Conservation (phyloP, 2,329 filamentous ascomycete genomes). For the Colletotrichum sp. region DNA sequence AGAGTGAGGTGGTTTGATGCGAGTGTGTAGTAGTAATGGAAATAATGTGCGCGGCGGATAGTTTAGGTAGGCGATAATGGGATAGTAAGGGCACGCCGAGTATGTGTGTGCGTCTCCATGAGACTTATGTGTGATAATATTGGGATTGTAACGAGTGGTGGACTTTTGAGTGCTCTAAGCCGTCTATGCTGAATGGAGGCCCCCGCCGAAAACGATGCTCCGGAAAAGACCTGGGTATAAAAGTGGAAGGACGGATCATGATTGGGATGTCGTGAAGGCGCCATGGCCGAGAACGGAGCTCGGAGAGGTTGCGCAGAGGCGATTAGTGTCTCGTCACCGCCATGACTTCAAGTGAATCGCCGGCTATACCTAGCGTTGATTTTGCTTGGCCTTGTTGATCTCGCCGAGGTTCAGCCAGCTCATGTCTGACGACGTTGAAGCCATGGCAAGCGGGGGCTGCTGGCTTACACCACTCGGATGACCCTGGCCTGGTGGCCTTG, state of each 20-base stretch:
- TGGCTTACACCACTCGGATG: slow-evolving; percentile 43
- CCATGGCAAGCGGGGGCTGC: slow-evolving; percentile 56
- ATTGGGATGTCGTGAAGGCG: slow-evolving; percentile 21
- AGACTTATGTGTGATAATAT: slow-evolving; percentile 6
- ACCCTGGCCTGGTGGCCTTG: slow-evolving; percentile 28
- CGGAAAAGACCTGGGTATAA: slow-evolving; percentile 27
- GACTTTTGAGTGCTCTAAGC: slow-evolving; percentile 22
- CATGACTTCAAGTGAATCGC: slow-evolving; percentile 9
- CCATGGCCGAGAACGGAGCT: slow-evolving; percentile 19
- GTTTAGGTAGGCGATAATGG: neutral
- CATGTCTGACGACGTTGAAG: slow-evolving; percentile 68
- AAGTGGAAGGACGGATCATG: slow-evolving; percentile 24
- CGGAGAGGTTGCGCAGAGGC: neutral
- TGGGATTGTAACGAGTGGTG: slow-evolving; percentile 19
- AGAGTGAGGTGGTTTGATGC: neutral
- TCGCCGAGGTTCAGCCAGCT: slow-evolving; percentile 80
- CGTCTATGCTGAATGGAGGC: slow-evolving; percentile 22
- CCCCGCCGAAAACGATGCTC: slow-evolving; percentile 22
- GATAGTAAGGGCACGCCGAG: slow-evolving; percentile 1
- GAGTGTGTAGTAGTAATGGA: neutral
- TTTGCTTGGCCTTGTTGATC: slow-evolving; percentile 23
- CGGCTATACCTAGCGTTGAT: neutral
- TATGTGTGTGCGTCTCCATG: neutral
- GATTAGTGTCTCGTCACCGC: slow-evolving; percentile 13
- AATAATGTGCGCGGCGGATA: slow-evolving; percentile 1